Evolutionary conservation across 352 stramenopile genomes (phyloP), one percentile per base, ranked within the genome.

Genomic region (Pythium apleroticum): DNA sequence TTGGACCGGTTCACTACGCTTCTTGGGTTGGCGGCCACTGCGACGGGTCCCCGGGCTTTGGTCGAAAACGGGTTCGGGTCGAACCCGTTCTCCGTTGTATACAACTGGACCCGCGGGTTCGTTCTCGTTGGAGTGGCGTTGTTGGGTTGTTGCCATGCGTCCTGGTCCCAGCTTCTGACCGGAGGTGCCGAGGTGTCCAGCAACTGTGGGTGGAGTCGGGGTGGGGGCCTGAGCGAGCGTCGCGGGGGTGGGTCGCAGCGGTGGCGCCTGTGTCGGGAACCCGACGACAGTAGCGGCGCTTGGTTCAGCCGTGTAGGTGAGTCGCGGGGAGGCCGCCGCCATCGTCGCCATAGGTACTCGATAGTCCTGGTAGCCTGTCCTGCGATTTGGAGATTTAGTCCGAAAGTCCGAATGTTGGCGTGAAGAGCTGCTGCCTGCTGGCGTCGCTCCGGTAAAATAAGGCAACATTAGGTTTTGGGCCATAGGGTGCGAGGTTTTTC

Each of bases 1-100:
- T 12, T 78, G 58, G 62, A 80, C 72, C 60, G 62, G 56, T 15
- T 73, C 71, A 37, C 68, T 58, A 20, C 76, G 74, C 66, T 80
- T 74, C 68, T 84, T 78, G 37, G 75, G 75, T 54, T 69, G 37
- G 15, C 71, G 73, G 4, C 50, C 28, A 30, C 63, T 76, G 6
- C 67, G 71, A 0, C 68, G 70, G 57, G 69, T 30, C 11, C 37
- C 37, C 15, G 50, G 31, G n/a, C 24, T 64, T 27, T 54, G 41
- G 25, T 62, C 52, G 5, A 33, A 53, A 53, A 53, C 46, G 41
- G 20, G 8, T 35, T 54, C 35, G 55, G 63, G 63, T 64, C 63
- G 25, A 20, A 61, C 56, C 52, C 39, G 57, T 59, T 53, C 52
- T 15, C 2, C 20, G 24, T 35, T 48, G 45, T 52, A n/a, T 11